Evolutionary conservation across 257 asterid genomes (phyloP), one percentile per base, ranked within the genome.

Genomic region (Agastache rugosa): DNA sequence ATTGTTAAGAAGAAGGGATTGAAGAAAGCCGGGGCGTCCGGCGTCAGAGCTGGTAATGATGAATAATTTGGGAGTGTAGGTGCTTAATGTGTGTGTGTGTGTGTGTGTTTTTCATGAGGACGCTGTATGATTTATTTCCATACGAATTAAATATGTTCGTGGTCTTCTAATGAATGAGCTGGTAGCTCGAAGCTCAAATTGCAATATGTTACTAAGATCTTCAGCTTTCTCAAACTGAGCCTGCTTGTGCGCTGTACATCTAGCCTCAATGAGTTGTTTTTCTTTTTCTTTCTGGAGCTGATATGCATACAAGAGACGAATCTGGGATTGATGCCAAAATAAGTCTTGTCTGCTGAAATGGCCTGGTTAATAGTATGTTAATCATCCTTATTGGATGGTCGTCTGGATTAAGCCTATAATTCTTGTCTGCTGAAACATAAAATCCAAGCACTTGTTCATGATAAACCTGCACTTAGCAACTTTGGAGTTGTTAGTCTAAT

Each of bases 1-100:
- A 90, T 92, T 72, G 86, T 92, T 73, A 92, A 92, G 96, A 92
- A 90, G 66, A 90, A 87, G 81, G 97, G 97, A 19, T 83, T 90
- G 65, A 90, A 92, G 86, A 92, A 83, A 78, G 96, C 97, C 45
- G 96, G 88, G 61, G 88, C 95, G 39, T 85, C 90, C 3, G 97
- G 96, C n/a, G 75, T 85, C 68, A 82, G 96, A 72, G 97, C 97
- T 67, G 96, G 97, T 89, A 85, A 56, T 56, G 19, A 37, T 27
- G 56, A 50, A 42, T 70, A 59, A 37, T 20, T 39, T 41, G 71
- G 58, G 23, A 34, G 71, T 74, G 56, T 45, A 47, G 79, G 29
- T 54, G 77, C n/a, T 79, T 67, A 62, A 31, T 71, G 79, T 34
- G 20, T 45, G 65, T 31, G 0, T 8, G n/a, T n/a, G n/a, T n/a